These are phyloP conservation scores for Alternaria incomplexa DNA, from an alignment of 2,329 filamentous ascomycete species.

Conservation along the genomic window DNA sequence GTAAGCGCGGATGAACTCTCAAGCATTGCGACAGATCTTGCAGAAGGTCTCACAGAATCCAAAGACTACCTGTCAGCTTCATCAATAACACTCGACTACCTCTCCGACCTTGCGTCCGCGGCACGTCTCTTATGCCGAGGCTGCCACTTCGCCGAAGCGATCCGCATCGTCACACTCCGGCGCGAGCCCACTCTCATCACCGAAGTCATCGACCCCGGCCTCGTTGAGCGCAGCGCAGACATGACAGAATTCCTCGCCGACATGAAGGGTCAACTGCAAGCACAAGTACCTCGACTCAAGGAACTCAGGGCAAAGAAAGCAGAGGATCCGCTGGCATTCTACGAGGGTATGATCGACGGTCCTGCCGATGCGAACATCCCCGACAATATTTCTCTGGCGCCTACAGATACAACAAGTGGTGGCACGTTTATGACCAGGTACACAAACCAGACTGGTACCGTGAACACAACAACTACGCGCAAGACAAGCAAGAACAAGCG, in stretches of 20 bases:
- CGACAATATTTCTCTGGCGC: conserved; percentile 90
- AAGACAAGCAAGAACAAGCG: conserved; percentile 87
- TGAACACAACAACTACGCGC: conserved; percentile 74
- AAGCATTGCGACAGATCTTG: conserved; percentile 74
- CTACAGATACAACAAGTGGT: conserved; percentile 80
- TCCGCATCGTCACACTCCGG: conserved; percentile 73
- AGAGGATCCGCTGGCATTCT: conserved; percentile 86
- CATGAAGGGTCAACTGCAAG: conserved; percentile 81
- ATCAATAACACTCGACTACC: conserved; percentile 80
- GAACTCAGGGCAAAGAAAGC: conserved; percentile 82
- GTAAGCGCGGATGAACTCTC: conserved; percentile 65
- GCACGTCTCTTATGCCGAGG: conserved; percentile 84
- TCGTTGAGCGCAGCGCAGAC: conserved; percentile 79
- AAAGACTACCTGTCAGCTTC: conserved; percentile 85
- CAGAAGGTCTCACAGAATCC: conserved; percentile 78
- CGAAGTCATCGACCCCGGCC: conserved; percentile 74
- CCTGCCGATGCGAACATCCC: conserved; percentile 69
- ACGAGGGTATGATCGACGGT: conserved; percentile 66
- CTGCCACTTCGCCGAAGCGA: conserved; percentile 86
- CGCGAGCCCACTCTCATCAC: conserved; percentile 67
- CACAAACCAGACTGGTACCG: conserved; percentile 76
- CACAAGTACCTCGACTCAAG: conserved; percentile 83
- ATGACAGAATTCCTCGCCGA: conserved; percentile 93
- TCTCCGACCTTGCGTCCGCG: conserved; percentile 72
- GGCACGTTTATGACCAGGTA: conserved; percentile 90